These are phyloP conservation scores for Fusarium robinianum DNA, from an alignment of 2,329 filamentous ascomycete genomes.

Conservation along the genomic window DNA sequence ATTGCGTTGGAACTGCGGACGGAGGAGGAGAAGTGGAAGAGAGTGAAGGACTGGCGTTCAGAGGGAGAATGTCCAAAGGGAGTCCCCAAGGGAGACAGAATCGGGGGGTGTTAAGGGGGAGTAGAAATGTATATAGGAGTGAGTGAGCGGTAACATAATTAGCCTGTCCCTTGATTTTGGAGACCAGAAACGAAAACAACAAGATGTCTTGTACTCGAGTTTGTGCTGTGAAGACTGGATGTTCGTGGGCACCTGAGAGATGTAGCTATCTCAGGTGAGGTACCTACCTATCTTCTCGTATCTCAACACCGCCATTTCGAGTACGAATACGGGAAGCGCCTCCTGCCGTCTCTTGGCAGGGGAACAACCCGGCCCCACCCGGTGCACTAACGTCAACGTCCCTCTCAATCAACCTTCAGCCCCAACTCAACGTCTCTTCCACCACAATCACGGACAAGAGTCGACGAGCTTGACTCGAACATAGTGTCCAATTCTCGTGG, in stretches of 20 bases:
- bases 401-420: constrained; percentile 8
- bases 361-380: constrained; percentile 17
- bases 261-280: no score
- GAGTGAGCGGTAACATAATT: constrained; percentile 37
- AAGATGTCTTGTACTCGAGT: constrained; percentile 29
- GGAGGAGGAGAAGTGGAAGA: constrained; percentile 1
- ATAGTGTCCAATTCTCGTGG: constrained; percentile 1
- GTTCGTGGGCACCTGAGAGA: no score
- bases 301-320: constrained; percentile 8
- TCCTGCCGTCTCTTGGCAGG: constrained; percentile 19
- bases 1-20: constrained; percentile 15
- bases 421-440: constrained; percentile 9
- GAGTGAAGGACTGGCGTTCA: constrained; percentile 3
- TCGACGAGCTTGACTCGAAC: no score
- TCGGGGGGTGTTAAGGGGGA: constrained; percentile 9
- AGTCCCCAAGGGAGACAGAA: constrained; percentile 15
- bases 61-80: background rate
- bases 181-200: constrained; percentile 33
- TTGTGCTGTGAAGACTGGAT: no score
- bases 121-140: constrained; percentile 31
- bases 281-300: no score
- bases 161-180: constrained; percentile 35
- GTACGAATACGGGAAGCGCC: constrained; percentile 32
- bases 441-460: constrained; percentile 2
- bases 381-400: constrained; percentile 11